Conservation (phyloP, 768 basidiomycete species). For the Rhodosporidiobolus odoratus region DNA sequence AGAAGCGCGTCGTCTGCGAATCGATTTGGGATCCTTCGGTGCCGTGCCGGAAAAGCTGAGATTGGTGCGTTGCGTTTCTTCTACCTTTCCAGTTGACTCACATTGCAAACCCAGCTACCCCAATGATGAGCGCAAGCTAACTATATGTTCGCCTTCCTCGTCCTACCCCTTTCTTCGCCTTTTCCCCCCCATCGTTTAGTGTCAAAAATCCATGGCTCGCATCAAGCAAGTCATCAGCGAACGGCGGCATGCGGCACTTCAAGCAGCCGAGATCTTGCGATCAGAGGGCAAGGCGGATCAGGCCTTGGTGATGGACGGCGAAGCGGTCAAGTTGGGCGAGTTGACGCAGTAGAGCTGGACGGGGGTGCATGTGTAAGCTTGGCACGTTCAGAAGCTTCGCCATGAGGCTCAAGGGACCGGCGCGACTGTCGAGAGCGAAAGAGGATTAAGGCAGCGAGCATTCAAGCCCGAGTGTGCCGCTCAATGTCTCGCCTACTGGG, state of each 20-base stretch:
- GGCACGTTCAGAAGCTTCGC: too few relatives aligned
- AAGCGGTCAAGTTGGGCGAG: slow-evolving; percentile 4
- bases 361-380: too few relatives aligned
- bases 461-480: too few relatives aligned
- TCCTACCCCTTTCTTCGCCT: background rate
- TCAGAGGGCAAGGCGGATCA: slow-evolving; percentile 10
- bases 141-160: background rate
- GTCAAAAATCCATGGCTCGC: slow-evolving; percentile 91
- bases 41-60: slow-evolving; percentile 30
- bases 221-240: slow-evolving; percentile 91
- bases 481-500: too few relatives aligned
- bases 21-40: slow-evolving; percentile 42
- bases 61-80: slow-evolving; percentile 24
- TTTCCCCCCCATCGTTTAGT: slow-evolving; percentile 50
- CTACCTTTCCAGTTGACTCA: background rate
- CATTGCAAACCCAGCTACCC: too few relatives aligned
- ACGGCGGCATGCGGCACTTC: slow-evolving; percentile 74
- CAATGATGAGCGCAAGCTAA: background rate
- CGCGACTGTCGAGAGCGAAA: too few relatives aligned
- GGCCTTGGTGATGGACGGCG: slow-evolving; percentile 1
- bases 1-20: slow-evolving; percentile 61
- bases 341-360: too few relatives aligned
- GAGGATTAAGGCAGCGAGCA: too few relatives aligned
- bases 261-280: slow-evolving; percentile 51
- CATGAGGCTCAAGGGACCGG: too few relatives aligned